Evolutionary conservation across 1,139 yeast genomes (phyloP).

Genomic region (Hyphopichia khmerensis): DNA sequence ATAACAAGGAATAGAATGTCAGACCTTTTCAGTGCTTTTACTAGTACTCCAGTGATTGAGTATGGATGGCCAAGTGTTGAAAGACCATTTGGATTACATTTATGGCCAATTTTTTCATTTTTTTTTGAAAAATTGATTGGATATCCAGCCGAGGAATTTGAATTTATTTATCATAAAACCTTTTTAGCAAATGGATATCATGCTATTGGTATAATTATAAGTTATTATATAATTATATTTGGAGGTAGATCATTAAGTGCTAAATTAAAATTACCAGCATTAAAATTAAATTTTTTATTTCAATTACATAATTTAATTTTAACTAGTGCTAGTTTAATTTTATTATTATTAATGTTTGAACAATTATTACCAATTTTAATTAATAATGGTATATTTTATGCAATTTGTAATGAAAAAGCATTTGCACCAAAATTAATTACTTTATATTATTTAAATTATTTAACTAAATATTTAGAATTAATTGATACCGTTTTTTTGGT

Average conservation of each 20-base stretch:
- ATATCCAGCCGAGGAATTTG: conserved; percentile 71
- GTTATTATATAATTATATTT: conserved; percentile 78
- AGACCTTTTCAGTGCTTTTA: neutral
- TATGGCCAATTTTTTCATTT: conserved; percentile 84
- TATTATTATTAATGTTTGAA: conserved; percentile 72
- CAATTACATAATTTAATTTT: conserved; percentile 76
- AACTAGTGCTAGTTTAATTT: conserved; percentile 65
- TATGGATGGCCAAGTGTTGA: conserved; percentile 57
- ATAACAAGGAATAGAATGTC: neutral
- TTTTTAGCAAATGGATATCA: conserved; percentile 67
- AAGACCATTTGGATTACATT: conserved; percentile 83
- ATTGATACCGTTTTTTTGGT: conserved; percentile 91
- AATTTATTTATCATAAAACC: conserved; percentile 65
- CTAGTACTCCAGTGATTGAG: conserved; percentile 10
- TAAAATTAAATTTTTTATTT: conserved; percentile 61
- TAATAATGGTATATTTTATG: conserved; percentile 77
- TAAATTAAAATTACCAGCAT: conserved; percentile 55
- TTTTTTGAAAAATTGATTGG: conserved; percentile 53
- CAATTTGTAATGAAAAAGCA: conserved; percentile 77
- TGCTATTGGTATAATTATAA: conserved; percentile 61
- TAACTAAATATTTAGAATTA: conserved; percentile 80
- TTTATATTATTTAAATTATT: conserved; percentile 76
- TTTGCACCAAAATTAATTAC: conserved; percentile 86
- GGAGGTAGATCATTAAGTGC: conserved; percentile 64
- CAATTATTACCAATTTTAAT: conserved; percentile 82